Percentiles rank a stretch among this genome's conserved stretches.
Evolutionary conservation across 306 rosid genomes (phyloP).

Genomic region (Delonix regia): DNA sequence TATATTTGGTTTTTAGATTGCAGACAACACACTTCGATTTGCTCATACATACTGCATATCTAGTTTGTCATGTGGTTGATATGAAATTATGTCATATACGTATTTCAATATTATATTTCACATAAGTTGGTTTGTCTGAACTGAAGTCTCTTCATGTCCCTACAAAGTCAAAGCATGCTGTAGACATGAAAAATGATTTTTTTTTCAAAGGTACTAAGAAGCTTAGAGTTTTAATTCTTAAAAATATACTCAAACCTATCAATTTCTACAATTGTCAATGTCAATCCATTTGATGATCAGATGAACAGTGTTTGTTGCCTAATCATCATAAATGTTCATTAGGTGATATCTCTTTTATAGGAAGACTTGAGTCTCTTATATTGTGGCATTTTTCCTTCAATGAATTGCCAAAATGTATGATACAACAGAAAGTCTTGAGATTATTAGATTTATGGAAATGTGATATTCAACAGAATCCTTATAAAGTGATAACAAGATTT

Average conservation of each 20-base stretch:
- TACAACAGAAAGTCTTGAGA: not conserved
- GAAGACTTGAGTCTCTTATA: not conserved
- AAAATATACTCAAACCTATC: rapidly evolving
- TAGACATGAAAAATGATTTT: not conserved
- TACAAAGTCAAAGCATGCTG: not conserved
- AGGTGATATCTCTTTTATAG: not conserved
- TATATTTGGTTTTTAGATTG: no score
- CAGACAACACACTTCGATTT: no score
- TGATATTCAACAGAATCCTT: not conserved
- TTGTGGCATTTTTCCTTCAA: not conserved
- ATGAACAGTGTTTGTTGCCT: no score
- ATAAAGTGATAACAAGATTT: not conserved
- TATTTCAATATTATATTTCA: no score
- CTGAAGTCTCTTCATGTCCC: not conserved
- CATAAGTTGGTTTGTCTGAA: not conserved
- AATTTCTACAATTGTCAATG: not conserved
- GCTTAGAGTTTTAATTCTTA: not conserved
- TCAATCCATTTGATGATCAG: no score
- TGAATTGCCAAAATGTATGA: not conserved
- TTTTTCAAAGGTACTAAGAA: not conserved
- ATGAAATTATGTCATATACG: no score
- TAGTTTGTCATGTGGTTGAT: no score
- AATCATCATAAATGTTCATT: not conserved
- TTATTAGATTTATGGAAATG: not conserved
- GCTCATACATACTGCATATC: no score